Percentiles rank a stretch among this genome's conserved stretches.
Conservation (phyloP, 257 asterid species). For the Solanum tacnaense region DNA sequence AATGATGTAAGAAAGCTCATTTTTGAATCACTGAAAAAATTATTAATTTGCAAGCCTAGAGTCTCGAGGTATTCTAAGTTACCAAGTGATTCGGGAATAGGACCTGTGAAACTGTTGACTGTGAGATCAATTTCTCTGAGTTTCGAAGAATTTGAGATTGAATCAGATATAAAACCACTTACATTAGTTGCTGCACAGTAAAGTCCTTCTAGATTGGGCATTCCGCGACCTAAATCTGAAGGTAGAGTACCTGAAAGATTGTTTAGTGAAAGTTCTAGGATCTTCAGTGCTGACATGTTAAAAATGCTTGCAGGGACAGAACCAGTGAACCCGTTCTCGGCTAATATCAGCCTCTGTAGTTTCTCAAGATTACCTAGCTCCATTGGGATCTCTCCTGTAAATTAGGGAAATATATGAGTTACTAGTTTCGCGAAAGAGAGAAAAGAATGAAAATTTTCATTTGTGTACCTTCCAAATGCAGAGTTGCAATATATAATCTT, state of each 20-base stretch:
- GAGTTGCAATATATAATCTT: not conserved
- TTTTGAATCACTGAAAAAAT: not conserved
- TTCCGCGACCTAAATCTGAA: not conserved
- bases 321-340: not conserved
- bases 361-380: not conserved
- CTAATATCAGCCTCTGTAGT: not conserved
- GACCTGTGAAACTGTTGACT: not conserved
- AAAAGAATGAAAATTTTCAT: not conserved
- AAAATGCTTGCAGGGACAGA: conserved; percentile 5
- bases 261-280: not conserved
- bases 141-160: conserved; percentile 13
- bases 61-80: not conserved
- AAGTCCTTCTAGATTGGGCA: not conserved
- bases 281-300: conserved; percentile 9
- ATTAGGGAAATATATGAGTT: not conserved
- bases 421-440: not conserved
- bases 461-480: not conserved
- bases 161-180: conserved; percentile 7
- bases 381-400: not conserved
- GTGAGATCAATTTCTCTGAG: not conserved
- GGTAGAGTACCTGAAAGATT: conserved; percentile 13
- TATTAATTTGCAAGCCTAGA: not conserved
- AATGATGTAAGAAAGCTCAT: not conserved
- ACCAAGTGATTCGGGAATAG: conserved; percentile 9
- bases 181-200: not conserved